Evolutionary conservation across 2,329 filamentous ascomycete genomes (phyloP), one percentile per base, ranked within the genome.

Genomic region (Keithomyces neogunnii): DNA sequence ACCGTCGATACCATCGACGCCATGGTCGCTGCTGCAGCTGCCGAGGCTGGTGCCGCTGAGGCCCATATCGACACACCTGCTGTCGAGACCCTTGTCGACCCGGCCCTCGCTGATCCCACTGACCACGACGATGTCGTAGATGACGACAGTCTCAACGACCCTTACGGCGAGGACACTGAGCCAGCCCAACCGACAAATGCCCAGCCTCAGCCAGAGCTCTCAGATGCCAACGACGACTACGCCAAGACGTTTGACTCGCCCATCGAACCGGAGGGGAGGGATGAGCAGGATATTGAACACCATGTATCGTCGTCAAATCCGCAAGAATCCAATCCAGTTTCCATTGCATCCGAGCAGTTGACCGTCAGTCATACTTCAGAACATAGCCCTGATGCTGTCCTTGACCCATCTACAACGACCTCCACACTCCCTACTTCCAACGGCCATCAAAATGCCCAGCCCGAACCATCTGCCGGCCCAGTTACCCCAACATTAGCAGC

Each of bases 161-260:
- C 69, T 31, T 77, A 78, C 62, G 69, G 64, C 61, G 69, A 73
- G 47, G 65, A 69, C 52, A 56, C 65, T 49, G 64, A 67, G 35
- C 53, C 55, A 43, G 55, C 57, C 44, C n/a, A 31, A 11, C 9
- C 50, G 31, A 29, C 45, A 13, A 33, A 50, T 19, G 55, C 58
- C 50, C 62, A 63, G 51, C 60, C 56, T 44, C 64, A 60, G 51
- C 62, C 63, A 48, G 62, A 68, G 35, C 45, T 62, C 26, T 56
- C 58, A 49, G 62, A 65, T 58, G 65, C 63, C 63, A 70, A 67
- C 62, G 74, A 76, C 68, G 73, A 77, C 58, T 75, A 77, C 66
- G 71, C 73, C 59, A 76, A 72, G 62, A 73, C 68, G 38, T 74
- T 76, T 70, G 72, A 77, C 63, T 77, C 75, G 52, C 71, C 73